Evolutionary conservation across 805 yeast genomes (phyloP).

Genomic region (Sugiyamaella boreocaroliniensis): DNA sequence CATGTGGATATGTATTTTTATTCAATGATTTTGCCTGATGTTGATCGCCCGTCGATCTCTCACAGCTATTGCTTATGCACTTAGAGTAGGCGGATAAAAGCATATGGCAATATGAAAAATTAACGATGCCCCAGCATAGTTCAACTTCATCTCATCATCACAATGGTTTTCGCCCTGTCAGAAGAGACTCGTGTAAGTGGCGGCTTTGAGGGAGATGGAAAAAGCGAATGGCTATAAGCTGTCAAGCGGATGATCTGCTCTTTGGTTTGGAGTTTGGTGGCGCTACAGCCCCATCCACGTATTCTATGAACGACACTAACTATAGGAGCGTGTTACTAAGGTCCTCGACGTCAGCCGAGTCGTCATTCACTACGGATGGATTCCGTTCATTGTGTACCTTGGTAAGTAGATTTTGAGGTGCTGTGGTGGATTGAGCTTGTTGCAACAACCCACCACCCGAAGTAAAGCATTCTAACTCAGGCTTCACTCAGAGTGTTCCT

Average conservation of each 20-base stretch:
- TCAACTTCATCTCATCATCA: not conserved
- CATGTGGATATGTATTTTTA: too few species aligned
- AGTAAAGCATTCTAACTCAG: conserved; percentile 10
- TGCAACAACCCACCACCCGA: not conserved
- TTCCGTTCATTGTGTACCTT: conserved; percentile 87
- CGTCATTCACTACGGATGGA: conserved; percentile 92
- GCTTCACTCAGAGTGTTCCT: conserved; percentile 73
- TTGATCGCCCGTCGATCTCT: too few species aligned
- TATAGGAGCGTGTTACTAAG: conserved; percentile 77
- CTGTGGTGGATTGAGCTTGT: not conserved
- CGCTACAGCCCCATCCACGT: conserved; percentile 17
- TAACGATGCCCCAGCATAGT: not conserved
- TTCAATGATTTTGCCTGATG: too few species aligned
- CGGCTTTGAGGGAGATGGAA: not conserved
- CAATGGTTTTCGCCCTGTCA: conserved; percentile 25
- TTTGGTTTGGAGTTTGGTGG: too few species aligned
- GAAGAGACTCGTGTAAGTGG: conserved; percentile 36
- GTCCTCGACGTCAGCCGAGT: conserved; percentile 77
- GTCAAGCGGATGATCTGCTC: not conserved
- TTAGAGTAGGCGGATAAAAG: not conserved
- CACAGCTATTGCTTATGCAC: not conserved
- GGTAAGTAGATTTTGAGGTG: conserved; percentile 31
- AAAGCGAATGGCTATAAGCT: not conserved
- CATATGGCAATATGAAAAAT: conserved; percentile 1
- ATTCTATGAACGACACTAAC: conserved; percentile 11